Percentiles rank a stretch among this genome's conserved stretches.
Conservation (phyloP, 345 rosid species). For the Geranium brycei region DNA sequence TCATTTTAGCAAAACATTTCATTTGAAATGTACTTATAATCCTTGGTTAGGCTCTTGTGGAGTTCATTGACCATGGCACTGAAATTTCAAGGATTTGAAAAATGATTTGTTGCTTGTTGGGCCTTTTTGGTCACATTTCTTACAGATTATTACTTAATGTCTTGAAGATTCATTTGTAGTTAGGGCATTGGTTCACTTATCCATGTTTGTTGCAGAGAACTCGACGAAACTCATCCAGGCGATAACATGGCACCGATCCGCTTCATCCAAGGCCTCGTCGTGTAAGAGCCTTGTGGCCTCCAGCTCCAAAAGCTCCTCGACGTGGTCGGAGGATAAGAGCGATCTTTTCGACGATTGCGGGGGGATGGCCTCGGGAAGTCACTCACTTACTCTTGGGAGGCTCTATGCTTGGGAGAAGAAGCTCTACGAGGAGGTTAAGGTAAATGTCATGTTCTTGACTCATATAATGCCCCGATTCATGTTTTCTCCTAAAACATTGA, state of each 20-base stretch:
- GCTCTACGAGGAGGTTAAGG: slow-evolving; percentile 68
- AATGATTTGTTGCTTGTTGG: no score
- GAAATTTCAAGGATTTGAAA: no score
- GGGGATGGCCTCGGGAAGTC: slow-evolving; percentile 72
- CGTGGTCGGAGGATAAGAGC: slow-evolving; percentile 43
- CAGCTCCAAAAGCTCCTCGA: slow-evolving; percentile 32
- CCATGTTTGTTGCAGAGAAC: slow-evolving; percentile 30
- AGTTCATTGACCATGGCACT: no score
- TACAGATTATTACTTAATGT: no score
- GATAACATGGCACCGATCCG: slow-evolving; percentile 46
- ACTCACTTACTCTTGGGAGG: slow-evolving; percentile 48
- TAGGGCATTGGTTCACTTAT: no score
- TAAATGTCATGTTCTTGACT: slow-evolving; percentile 4
- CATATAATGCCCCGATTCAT: background rate
- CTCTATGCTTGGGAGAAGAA: slow-evolving; percentile 74
- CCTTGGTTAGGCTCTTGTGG: no score
- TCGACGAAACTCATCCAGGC: slow-evolving; percentile 46
- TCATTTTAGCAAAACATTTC: no score
- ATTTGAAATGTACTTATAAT: no score
- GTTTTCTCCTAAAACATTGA: background rate
- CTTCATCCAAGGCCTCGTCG: slow-evolving; percentile 16
- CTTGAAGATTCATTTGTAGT: no score
- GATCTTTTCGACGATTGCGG: slow-evolving; percentile 54
- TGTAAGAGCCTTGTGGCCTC: slow-evolving; percentile 62
- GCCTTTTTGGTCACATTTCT: no score